Evolutionary conservation across 345 rosid species (phyloP), one percentile per base, ranked within the genome.

Genomic region (Aethionema arabicum): DNA sequence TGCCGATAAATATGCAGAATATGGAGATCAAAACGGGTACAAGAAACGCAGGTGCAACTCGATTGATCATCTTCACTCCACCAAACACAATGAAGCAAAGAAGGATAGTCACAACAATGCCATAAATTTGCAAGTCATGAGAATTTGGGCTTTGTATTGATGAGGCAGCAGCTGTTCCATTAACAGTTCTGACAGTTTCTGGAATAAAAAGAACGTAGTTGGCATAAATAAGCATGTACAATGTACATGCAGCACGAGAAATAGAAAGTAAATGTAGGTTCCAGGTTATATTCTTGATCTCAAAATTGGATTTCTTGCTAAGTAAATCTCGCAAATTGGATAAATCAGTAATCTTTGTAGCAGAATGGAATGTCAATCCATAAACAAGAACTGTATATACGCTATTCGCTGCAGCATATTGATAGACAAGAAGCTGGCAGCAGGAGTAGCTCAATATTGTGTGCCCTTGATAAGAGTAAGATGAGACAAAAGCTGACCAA

Each of bases 41-140:
- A 32, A 95, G 96, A 74, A 95, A 90, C 72, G 98, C 91, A 50
- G 99, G 99, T 36, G 99, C 98, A 74, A 95, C 99, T 59, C 98
- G 86, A 67, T 95, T 95, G 82, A 95, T 95, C 76, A 90, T 90
- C 83, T 90, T 95, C 77, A 90, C 99, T 6, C 98, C 99, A 53
- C 99, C 98, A 76, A 95, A 95, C 72, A 95, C 99, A 71, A 95
- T 85, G 80, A 95, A 80, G 87, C 96, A 86, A 30, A 95, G 77
- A 66, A 90, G 46, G 68, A 95, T 76, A 37, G 99, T 88, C 76
- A 95, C 85, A 62, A 88, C 84, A 67, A 95, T 80, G 72, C 99
- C 99, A 75, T 95, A 95, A 65, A 95, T 65, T 77, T 95, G 99
- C 70, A 95, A 74, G 75, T 95, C 98, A 65, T 95, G 99, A 53